A percentile compares a stretch with the other conserved stretches of the same genome.
These are phyloP conservation scores for Malus orientalis DNA, from an alignment of 306 rosid species.

Conservation along the genomic window DNA sequence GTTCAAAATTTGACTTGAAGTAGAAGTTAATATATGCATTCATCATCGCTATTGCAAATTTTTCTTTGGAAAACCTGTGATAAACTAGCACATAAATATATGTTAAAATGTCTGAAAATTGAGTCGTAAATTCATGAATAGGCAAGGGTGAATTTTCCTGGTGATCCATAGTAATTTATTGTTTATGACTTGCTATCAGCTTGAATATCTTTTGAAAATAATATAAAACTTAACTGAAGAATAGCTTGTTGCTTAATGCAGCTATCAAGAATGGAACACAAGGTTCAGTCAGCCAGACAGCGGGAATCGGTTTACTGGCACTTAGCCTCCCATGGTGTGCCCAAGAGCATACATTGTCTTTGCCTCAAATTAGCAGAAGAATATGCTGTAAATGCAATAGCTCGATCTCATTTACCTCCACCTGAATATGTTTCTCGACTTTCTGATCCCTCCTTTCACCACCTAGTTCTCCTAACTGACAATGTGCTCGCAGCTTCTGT, in stretches of 20 bases:
- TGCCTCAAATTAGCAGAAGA: constrained; percentile 83
- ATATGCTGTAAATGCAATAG: constrained; percentile 69
- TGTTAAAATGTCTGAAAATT: neutral
- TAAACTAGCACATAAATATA: neutral
- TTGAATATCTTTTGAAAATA: neutral
- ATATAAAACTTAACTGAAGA: neutral
- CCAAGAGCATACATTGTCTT: constrained; percentile 71
- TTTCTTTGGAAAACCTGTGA: neutral
- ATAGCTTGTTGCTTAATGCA: constrained; percentile 24
- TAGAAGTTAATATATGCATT: neutral
- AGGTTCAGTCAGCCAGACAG: constrained; percentile 61
- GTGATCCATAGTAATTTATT: neutral
- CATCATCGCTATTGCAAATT: neutral
- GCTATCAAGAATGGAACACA: constrained; percentile 73
- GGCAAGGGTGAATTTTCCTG: neutral
- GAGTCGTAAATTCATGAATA: neutral
- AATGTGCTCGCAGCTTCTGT: constrained; percentile 89
- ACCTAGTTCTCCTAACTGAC: constrained; percentile 73
- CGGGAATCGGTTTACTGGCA: constrained; percentile 78
- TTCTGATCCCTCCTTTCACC: constrained; percentile 57
- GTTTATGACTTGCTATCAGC: neutral
- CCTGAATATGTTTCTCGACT: constrained; percentile 73
- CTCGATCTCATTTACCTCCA: constrained; percentile 75
- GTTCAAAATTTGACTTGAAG: neutral
- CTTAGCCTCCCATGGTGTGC: constrained; percentile 87